These are phyloP conservation scores for Scenedesmus sp. DNA, from an alignment of 163 green algal species.

Conservation along the genomic window DNA sequence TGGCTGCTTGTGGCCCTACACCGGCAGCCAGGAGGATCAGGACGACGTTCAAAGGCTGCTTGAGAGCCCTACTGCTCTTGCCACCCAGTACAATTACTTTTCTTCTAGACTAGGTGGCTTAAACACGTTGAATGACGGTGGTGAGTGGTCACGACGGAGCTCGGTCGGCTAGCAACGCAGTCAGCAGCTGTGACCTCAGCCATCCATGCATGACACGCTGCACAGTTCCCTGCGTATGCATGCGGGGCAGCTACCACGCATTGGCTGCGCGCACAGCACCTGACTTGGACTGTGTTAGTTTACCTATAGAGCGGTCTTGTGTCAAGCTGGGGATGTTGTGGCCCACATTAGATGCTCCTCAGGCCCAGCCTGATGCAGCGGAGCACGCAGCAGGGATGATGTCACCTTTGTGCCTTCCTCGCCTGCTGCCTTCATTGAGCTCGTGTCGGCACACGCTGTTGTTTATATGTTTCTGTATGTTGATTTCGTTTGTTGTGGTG, in stretches of 20 bases:
- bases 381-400: background rate
- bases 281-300: too few relatives aligned
- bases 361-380: background rate
- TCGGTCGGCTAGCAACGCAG: background rate
- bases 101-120: background rate
- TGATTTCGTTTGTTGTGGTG: background rate
- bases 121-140: background rate
- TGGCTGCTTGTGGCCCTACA: background rate
- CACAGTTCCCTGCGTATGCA: background rate
- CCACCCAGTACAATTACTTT: slow-evolving; percentile 10
- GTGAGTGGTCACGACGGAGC: background rate
- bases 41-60: background rate
- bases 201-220: background rate
- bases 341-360: background rate
- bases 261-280: background rate
- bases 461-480: background rate
- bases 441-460: background rate
- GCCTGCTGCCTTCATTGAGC: background rate
- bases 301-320: background rate
- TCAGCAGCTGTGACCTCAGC: background rate
- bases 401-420: background rate
- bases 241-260: background rate
- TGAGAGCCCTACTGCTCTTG: slow-evolving; percentile 12
- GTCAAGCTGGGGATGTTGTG: background rate
- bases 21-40: slow-evolving; percentile 11